Base-by-base conservation (phyloP, 495 filamentous ascomycete genomes). In the Trichoderma reesei region DNA sequence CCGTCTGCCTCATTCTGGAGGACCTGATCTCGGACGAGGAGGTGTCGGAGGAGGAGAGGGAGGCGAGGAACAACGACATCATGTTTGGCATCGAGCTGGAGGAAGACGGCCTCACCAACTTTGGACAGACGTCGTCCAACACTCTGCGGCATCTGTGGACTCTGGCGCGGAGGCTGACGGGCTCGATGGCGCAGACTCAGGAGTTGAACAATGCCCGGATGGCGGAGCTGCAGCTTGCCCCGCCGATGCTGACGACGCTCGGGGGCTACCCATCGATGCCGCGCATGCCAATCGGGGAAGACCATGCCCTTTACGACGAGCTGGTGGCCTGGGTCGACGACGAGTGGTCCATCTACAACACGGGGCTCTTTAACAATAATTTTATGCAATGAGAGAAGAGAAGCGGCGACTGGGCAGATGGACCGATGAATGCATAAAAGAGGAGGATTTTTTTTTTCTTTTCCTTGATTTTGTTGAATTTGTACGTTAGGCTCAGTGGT, bases 1-100 rank as follows among this genome's bases (percentile, higher is more conserved):
- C 74, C 61, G 67, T 78, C 51, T 68, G 77, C 44, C 71, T 80
- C 16, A 65, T 72, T 41, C 71, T 80, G 67, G 67, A 74, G 42
- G 70, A 73, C 56, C 71, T 77, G 34, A 51, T 72, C 10, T 72
- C 69, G 51, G 72, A 72, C 48, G 59, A 71, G 44, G 64, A 66
- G n/a, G 66, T 70, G 5, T 63, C 60, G 5, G 51, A 56, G 11
- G 51, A 56, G 51, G 51, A 56, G 11, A 56, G 8, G 5, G 51
- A 56, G 34, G 51, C 51, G 14, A 69, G 73, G 38, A 42, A 59
- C n/a, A 65, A 62, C 36, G 66, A 67, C 26, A 67, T 76, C 42
- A 65, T 60, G 8, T 73, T 71, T 63, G 72, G 74, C 31, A 67
- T 66, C 33, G 56, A 68, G 16, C 64, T 73, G 48, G 59, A 41